phyloP scores from a whole-genome alignment of 257 asterid species.

The Forsythia viridissima region DNA sequence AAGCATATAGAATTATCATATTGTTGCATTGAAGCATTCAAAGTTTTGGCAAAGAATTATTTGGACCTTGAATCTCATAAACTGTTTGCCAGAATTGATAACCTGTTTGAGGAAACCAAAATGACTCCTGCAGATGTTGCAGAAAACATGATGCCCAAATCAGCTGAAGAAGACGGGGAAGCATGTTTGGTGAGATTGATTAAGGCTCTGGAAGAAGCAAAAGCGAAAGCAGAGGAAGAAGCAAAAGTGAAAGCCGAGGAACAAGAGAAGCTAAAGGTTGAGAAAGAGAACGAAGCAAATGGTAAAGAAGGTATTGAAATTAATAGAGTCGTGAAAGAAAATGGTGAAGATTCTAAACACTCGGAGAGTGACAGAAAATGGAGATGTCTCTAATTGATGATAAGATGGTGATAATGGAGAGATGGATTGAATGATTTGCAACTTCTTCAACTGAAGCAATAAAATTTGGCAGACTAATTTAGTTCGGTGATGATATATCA shows the following conservation, averaged over 20 bases:
- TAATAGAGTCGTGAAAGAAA: neutral
- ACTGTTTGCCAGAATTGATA: conserved; percentile 18
- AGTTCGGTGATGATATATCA: neutral
- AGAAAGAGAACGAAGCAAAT: neutral
- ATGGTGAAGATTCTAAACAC: neutral
- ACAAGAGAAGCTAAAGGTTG: neutral
- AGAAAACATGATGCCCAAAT: conserved; percentile 33
- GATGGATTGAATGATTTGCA: neutral
- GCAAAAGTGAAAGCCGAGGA: conserved; percentile 10
- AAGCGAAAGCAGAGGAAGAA: neutral
- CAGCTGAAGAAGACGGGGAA: conserved; percentile 15
- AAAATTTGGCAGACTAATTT: no score
- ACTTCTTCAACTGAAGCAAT: no score
- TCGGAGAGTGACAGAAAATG: neutral
- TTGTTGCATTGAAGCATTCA: conserved; percentile 26
- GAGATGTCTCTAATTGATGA: neutral
- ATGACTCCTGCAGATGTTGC: neutral
- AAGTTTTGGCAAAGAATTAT: conserved; percentile 13
- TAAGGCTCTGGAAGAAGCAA: conserved; percentile 15
- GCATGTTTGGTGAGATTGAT: conserved; percentile 22
- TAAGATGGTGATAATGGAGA: no score
- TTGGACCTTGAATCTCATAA: conserved; percentile 4
- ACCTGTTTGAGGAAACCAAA: neutral
- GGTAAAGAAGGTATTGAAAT: neutral
- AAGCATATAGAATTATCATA: conserved; percentile 37